Evolutionary conservation across 2,329 filamentous ascomycete genomes (phyloP), one percentile per base, ranked within the genome.

Genomic region (Capronia americana): DNA sequence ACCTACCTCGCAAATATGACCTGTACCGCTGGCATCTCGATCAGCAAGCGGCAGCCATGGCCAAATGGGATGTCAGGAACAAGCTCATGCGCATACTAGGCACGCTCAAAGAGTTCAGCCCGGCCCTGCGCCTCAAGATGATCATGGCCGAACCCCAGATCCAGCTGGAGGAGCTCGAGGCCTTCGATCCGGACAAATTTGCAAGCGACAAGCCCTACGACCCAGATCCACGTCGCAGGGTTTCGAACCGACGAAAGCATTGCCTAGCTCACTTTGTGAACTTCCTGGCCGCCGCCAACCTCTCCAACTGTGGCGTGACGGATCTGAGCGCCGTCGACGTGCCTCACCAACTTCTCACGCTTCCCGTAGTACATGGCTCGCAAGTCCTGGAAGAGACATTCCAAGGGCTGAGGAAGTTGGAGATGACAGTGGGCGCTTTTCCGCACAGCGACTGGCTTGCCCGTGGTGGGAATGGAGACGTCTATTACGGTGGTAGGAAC

Each of bases 21-120:
- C 46, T 70, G n/a, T 71, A 69, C 30, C 54, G 69, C 10, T 70
- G 67, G 69, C 65, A 69, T 50, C 61, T 71, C n/a, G 69, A 71
- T 51, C 62, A 68, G 26, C 64, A 71, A 59, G 67, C 67, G 6
- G 63, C 53, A 30, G 30, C 41, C 24, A 64, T 71, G 55, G 69
- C 64, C 20, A 41, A 66, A 53, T 12, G 14, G 55, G 34, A 30
- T 11, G 34, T 63, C 23, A 60, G 41, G 34, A 41, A 66, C 14
- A 32, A 24, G n/a, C 41, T 69, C 34, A 48, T 57, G 38, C 55
- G 66, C 2, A 65, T 46, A 6, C 34, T 70, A 26, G 57, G 55
- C 55, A 17, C 28, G 10, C 61, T 70, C 12, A 50, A 54, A 32
- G 17, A 65, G 20, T 63, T 57, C 11, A 56, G 44, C 24, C 61